Base-by-base conservation (phyloP, 768 basidiomycete genomes). In the Kwoniella sp. region DNA sequence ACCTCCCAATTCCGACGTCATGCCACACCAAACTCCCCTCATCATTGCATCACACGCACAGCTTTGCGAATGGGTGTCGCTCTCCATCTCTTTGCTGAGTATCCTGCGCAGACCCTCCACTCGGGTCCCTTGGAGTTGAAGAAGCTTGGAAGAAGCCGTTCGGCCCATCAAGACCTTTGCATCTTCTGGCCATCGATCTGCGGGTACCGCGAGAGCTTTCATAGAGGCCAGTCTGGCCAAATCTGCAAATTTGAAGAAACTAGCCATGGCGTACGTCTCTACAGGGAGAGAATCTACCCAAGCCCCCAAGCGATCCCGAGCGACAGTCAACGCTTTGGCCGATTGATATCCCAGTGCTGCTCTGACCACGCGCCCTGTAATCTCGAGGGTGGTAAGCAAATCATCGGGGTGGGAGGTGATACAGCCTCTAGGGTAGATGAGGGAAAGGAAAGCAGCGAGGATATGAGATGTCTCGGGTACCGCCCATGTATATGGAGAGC, bases 311-410 rank as follows among this genome's bases (percentile, higher is more conserved):
- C 58, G 51, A 49, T 74, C 69, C 6, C 76, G 60, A 33, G 73
- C 57, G 5, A 68, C 19, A 1, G 47, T 44, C 1, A 77, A 50
- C 1, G 69, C 71, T 63, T 71, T 72, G 21, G 58, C 22, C n/a
- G 66, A 68, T 62, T 77, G 76, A 60, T 77, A 77, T 2, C 76
- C 76, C 55, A 77, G 48, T 19, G 69, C 58, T n/a, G 76, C 73
- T 15, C 73, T 54, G 33, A 74, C 58, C 24, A 77, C 76, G 25
- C 60, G 55, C 1, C 63, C 63, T 15, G 73, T 72, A 17, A 73
- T 46, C 22, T 74, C 68, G 17, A 72, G 54, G 5, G 62, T 53
- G 27, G 55, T 53, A 13, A 73, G 54, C 15, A 49, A 21, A 10
- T 33, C 51, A 1, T 40, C 36, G 54, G 60, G 53, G 26, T 55